These are phyloP conservation scores for Fusarium sp. DNA, from an alignment of 2,329 filamentous ascomycete genomes.

Conservation along the genomic window DNA sequence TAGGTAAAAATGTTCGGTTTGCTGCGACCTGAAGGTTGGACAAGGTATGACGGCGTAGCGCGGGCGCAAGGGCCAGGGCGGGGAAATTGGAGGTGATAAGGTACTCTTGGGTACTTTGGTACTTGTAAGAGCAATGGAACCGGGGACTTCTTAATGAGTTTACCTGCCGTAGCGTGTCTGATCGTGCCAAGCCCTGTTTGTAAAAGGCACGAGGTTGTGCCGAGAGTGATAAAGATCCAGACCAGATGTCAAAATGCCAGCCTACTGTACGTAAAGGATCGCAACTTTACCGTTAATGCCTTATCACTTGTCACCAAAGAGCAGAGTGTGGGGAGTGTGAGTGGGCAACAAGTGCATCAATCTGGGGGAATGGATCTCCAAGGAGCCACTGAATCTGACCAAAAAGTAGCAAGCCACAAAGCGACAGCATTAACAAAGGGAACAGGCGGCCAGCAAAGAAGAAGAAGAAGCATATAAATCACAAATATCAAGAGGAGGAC, in stretches of 20 bases:
- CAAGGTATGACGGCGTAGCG: slow-evolving; percentile 45
- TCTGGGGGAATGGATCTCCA: slow-evolving; percentile 35
- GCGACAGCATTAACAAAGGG: slow-evolving; percentile 15
- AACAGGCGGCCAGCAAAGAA: slow-evolving; percentile 12
- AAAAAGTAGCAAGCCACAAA: slow-evolving; percentile 30
- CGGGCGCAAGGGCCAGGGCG: slow-evolving; percentile 50
- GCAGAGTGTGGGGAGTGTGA: slow-evolving; percentile 31
- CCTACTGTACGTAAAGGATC: too few species aligned
- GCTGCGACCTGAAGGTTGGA: slow-evolving; percentile 22
- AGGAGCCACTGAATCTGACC: slow-evolving; percentile 33
- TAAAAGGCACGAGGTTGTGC: slow-evolving; percentile 7
- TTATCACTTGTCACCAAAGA: slow-evolving; percentile 2
- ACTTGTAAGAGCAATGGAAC: slow-evolving; percentile 3
- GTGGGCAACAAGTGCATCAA: slow-evolving; percentile 30
- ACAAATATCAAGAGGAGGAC: background rate
- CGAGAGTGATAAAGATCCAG: slow-evolving; percentile 7
- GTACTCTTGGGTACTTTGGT: slow-evolving; percentile 26
- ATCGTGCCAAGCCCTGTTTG: slow-evolving; percentile 12
- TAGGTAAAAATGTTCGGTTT: slow-evolving; percentile 24
- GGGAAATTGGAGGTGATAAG: slow-evolving; percentile 50
- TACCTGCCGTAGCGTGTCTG: slow-evolving; percentile 14
- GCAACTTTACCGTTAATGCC: too few species aligned
- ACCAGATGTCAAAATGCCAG: too few species aligned
- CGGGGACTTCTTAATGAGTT: background rate
- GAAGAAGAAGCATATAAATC: slow-evolving; percentile 6